Evolutionary conservation across 2,329 filamentous ascomycete genomes (phyloP).

Genomic region (Phaeophleospora eucalypticola): DNA sequence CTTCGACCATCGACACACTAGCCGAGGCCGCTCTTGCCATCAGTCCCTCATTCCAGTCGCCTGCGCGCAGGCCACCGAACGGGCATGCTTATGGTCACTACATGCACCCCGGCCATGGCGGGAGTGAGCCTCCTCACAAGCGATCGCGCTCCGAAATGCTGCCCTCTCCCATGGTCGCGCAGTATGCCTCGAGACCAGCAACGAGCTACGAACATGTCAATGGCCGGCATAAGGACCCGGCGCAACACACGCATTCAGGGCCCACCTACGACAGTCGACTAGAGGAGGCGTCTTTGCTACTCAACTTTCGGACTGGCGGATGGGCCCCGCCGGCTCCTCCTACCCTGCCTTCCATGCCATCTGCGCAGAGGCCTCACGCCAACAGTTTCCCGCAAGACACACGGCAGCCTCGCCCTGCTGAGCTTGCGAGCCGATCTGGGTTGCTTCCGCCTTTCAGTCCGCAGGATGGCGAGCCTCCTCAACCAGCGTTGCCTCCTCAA

Average conservation of each 20-base stretch:
- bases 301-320: slow-evolving; percentile 39
- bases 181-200: slow-evolving; percentile 40
- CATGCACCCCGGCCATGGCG: slow-evolving; percentile 24
- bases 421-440: slow-evolving; percentile 14
- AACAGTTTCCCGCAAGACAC: slow-evolving; percentile 31
- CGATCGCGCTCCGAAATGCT: slow-evolving; percentile 57
- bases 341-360: slow-evolving; percentile 3
- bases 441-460: slow-evolving; percentile 29
- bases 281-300: slow-evolving; percentile 45
- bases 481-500: slow-evolving; percentile 22
- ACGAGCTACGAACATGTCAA: slow-evolving; percentile 44
- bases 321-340: slow-evolving; percentile 18
- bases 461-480: slow-evolving; percentile 12
- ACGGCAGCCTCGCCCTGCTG: slow-evolving; percentile 21
- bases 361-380: slow-evolving; percentile 26
- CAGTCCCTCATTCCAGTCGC: slow-evolving; percentile 30
- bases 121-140: slow-evolving; percentile 53
- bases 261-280: slow-evolving; percentile 34
- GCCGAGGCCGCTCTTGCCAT: slow-evolving; percentile 41
- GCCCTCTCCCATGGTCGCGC: slow-evolving; percentile 41
- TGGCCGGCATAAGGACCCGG: slow-evolving; percentile 20
- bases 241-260: slow-evolving; percentile 13
- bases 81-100: slow-evolving; percentile 19
- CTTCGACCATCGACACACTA: slow-evolving; percentile 42
- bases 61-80: slow-evolving; percentile 12